Conservation (phyloP, 345 rosid genomes). For the Rhodamnia rubescens region DNA sequence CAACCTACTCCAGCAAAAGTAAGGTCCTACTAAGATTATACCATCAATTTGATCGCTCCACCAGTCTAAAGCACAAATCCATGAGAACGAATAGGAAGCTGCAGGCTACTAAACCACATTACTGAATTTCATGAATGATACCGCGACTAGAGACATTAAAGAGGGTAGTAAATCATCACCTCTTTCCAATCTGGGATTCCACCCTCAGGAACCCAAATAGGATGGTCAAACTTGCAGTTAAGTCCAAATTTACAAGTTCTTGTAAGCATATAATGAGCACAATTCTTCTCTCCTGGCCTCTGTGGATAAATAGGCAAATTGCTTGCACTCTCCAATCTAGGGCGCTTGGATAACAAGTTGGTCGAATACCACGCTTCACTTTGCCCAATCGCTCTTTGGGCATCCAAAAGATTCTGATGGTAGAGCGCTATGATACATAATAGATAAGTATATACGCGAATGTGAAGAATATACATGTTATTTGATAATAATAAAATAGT, state of each 20-base stretch:
- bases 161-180: constrained; percentile 74
- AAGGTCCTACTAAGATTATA: neutral
- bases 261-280: constrained; percentile 98
- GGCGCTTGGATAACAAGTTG: constrained; percentile 70
- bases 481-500: constrained; percentile 24
- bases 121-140: neutral
- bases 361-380: constrained; percentile 90
- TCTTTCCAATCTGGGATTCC: constrained; percentile 99
- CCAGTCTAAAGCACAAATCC: neutral
- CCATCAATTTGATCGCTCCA: neutral
- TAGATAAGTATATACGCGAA: constrained; percentile 40
- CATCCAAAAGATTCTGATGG: constrained; percentile 69
- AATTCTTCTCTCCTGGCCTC: constrained; percentile 96
- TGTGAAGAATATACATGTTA: constrained; percentile 36
- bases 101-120: neutral
- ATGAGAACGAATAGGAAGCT: neutral
- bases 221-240: constrained; percentile 99
- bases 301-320: constrained; percentile 86
- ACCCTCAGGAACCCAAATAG: constrained; percentile 99
- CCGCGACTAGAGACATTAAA: constrained; percentile 21
- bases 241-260: constrained; percentile 98
- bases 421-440: constrained; percentile 85
- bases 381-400: constrained; percentile 84
- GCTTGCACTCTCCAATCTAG: constrained; percentile 81
- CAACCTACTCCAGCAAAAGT: neutral